Evolutionary conservation across 768 basidiomycete genomes (phyloP).

Genomic region (Suillus decipiens): DNA sequence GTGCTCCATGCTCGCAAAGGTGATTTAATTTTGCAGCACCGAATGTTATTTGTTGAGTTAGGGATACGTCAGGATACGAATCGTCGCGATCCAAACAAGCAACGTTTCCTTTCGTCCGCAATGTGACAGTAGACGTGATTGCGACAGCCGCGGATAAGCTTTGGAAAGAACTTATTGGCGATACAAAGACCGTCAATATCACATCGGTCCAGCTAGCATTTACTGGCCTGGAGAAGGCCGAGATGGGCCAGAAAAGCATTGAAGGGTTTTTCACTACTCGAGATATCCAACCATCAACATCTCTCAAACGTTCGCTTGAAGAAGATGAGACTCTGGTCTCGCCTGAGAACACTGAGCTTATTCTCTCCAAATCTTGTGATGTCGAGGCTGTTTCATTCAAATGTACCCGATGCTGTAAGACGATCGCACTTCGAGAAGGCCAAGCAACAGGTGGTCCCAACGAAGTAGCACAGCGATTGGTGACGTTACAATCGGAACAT

Average conservation of each 20-base stretch:
- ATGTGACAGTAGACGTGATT: conserved; percentile 76
- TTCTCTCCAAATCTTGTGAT: background rate
- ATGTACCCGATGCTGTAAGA: conserved; percentile 61
- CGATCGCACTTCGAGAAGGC: conserved; percentile 36
- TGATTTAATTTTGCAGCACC: conserved; percentile 21
- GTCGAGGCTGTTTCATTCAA: conserved; percentile 41
- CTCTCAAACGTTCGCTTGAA: conserved; percentile 43
- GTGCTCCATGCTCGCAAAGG: conserved; percentile 79
- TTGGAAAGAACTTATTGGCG: conserved; percentile 85
- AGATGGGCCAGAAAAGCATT: conserved; percentile 82
- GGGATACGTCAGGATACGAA: conserved; percentile 55
- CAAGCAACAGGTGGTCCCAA: conserved; percentile 21
- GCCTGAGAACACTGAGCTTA: background rate
- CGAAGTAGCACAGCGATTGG: conserved; percentile 38
- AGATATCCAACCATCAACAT: conserved; percentile 22
- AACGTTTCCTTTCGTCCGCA: conserved; percentile 80
- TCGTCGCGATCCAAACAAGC: conserved; percentile 77
- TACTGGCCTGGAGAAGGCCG: conserved; percentile 72
- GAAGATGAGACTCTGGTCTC: conserved; percentile 21
- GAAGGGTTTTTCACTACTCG: conserved; percentile 75
- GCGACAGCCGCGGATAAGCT: conserved; percentile 75
- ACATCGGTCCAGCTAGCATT: conserved; percentile 75
- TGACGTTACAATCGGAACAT: conserved; percentile 65
- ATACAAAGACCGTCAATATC: conserved; percentile 56
- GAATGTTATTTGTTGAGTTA: conserved; percentile 1